These are phyloP conservation scores for Mycosarcoma mackinlayi DNA, from an alignment of 1,284 basidiomycete species.

Conservation along the genomic window DNA sequence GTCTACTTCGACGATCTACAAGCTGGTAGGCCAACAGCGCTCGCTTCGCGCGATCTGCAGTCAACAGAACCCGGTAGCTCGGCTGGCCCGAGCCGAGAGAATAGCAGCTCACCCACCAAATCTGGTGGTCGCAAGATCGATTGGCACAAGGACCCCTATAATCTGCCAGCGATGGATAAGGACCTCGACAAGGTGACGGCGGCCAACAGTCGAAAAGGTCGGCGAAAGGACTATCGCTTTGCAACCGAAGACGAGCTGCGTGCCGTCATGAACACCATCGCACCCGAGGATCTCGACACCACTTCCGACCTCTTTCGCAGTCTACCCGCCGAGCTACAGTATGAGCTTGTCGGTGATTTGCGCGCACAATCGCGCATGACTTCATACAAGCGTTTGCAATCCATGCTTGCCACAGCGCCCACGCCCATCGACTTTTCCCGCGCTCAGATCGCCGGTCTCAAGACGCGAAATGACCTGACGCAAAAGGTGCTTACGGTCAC, in stretches of 20 bases:
- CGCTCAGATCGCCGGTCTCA: conserved; percentile 81
- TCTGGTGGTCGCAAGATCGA: conserved; percentile 43
- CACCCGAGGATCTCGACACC: conserved; percentile 65
- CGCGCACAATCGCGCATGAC: conserved; percentile 92
- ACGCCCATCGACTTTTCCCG: conserved; percentile 95
- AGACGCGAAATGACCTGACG: conserved; percentile 88
- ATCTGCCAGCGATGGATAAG: conserved; percentile 60
- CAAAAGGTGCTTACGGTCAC: conserved; percentile 95
- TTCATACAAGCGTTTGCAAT: conserved; percentile 87
- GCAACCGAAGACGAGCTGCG: conserved; percentile 65
- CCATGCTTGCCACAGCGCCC: conserved; percentile 83
- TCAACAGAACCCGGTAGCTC: conserved; percentile 18
- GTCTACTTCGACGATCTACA: conserved; percentile 60
- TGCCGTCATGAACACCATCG: conserved; percentile 59
- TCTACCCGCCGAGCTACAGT: conserved; percentile 93
- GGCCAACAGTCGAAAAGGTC: conserved; percentile 36
- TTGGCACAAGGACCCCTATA: conserved; percentile 66
- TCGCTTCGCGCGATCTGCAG: conserved; percentile 77
- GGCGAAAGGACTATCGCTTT: conserved; percentile 62
- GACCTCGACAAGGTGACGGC: conserved; percentile 47
- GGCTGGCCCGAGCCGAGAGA: conserved; percentile 21
- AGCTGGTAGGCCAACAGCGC: conserved; percentile 18
- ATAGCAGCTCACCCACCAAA: conserved; percentile 70
- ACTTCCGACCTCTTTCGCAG: conserved; percentile 76
- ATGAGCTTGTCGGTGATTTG: conserved; percentile 97